Evolutionary conservation across 306 rosid genomes (phyloP).

Genomic region (Canavalia ensiformis): DNA sequence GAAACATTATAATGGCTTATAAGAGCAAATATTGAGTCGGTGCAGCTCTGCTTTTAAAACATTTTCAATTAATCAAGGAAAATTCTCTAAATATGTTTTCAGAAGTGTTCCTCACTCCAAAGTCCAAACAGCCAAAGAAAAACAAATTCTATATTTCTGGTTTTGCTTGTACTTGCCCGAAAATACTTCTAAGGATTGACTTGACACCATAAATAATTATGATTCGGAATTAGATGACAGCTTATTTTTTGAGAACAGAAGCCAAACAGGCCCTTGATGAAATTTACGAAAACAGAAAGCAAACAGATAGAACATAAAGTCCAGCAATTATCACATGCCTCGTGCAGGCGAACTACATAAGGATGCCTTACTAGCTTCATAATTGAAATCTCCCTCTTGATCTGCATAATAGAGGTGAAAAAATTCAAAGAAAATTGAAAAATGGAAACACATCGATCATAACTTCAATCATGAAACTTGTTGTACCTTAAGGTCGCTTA

Average conservation of each 20-base stretch:
- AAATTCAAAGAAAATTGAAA: not conserved
- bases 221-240: constrained; percentile 3
- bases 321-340: constrained; percentile 59
- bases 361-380: constrained; percentile 98
- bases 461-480: not conserved
- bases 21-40: not conserved
- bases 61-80: not conserved
- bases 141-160: not conserved
- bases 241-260: not conserved
- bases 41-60: not conserved
- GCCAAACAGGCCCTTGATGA: constrained; percentile 4
- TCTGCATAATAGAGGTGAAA: constrained; percentile 56
- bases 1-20: not conserved
- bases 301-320: not conserved
- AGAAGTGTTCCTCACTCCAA: not conserved
- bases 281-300: not conserved
- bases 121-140: not conserved
- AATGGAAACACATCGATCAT: not conserved
- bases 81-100: constrained; percentile 10
- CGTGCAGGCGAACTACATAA: constrained; percentile 81
- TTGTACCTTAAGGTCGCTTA: not conserved
- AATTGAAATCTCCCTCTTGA: constrained; percentile 90
- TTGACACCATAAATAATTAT: constrained; percentile 13
- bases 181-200: not conserved
- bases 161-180: not conserved